These are phyloP conservation scores for Leishmania major DNA, from an alignment of 208 protist genomes.

Conservation along the genomic window DNA sequence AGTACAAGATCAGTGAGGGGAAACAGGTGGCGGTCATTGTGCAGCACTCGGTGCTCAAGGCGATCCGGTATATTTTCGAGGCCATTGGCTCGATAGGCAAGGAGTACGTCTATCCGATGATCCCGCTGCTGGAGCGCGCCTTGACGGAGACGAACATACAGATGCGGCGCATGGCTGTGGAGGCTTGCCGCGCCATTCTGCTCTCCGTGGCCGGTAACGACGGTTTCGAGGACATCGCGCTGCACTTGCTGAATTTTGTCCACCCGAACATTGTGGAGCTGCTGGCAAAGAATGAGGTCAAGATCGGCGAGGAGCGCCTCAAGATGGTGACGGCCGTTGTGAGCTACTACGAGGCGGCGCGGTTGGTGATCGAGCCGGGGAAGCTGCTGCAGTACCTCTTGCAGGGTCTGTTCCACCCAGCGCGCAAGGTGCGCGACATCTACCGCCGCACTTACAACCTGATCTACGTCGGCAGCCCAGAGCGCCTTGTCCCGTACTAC, in stretches of 20 bases:
- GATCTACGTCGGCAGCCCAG: conserved; percentile 97
- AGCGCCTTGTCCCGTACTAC: conserved; percentile 95
- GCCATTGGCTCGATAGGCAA: conserved; percentile 98
- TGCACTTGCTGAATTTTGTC: conserved; percentile 99
- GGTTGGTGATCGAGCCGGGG: conserved; percentile 94
- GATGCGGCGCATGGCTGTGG: conserved; percentile 98
- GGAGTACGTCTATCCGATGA: conserved; percentile 99
- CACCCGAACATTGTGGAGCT: conserved; percentile 99
- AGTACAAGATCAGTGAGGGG: conserved; percentile 99
- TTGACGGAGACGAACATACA: conserved; percentile 99
- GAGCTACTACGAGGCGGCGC: conserved; percentile 97
- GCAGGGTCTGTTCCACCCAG: conserved; percentile 98
- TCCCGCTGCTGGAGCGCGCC: conserved; percentile 98
- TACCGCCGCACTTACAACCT: conserved; percentile 99
- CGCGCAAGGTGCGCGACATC: conserved; percentile 97
- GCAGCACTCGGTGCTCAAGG: conserved; percentile 98
- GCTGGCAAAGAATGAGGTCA: conserved; percentile 89
- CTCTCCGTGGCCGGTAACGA: conserved; percentile 77
- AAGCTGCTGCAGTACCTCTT: conserved; percentile 96
- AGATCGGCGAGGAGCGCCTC: conserved; percentile 79
- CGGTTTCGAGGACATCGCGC: conserved; percentile 93
- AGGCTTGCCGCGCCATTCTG: conserved; percentile 97
- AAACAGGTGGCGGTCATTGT: conserved; percentile 96
- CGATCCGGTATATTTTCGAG: conserved; percentile 99
- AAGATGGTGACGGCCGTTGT: conserved; percentile 95